Percentiles rank a stretch among this genome's conserved stretches.
Evolutionary conservation across 2,329 filamentous ascomycete genomes (phyloP).

Genomic region (Colletotrichum simmondsii): DNA sequence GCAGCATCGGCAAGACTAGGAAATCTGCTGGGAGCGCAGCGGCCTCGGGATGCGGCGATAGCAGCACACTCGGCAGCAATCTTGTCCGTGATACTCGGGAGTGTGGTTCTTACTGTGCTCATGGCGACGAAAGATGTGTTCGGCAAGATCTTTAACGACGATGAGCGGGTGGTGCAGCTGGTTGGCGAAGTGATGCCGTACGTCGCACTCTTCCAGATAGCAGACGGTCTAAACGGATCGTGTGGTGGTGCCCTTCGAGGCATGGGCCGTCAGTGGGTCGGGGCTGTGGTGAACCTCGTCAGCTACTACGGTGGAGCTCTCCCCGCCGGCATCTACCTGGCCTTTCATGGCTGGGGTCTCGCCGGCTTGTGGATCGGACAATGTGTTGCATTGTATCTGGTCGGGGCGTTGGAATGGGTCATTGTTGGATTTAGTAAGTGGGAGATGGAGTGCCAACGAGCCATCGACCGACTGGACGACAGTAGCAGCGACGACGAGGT

Average conservation of each 20-base stretch:
- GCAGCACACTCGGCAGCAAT: conserved; percentile 81
- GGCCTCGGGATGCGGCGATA: conserved; percentile 72
- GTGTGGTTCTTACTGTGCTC: conserved; percentile 73
- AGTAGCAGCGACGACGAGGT: conserved; percentile 32
- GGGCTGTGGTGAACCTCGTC: conserved; percentile 82
- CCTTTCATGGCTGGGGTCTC: conserved; percentile 87
- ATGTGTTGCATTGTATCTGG: conserved; percentile 83
- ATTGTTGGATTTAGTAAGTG: conserved; percentile 84
- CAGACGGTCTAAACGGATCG: conserved; percentile 86
- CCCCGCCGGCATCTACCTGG: conserved; percentile 84
- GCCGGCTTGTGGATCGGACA: conserved; percentile 86
- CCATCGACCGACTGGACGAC: conserved; percentile 76
- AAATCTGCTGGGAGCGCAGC: conserved; percentile 79
- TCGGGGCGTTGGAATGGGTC: conserved; percentile 81
- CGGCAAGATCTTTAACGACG: conserved; percentile 84
- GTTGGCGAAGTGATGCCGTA: conserved; percentile 85
- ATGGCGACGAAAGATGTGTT: conserved; percentile 79
- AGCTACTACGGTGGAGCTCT: conserved; percentile 87
- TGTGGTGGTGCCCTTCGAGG: conserved; percentile 85
- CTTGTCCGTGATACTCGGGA: conserved; percentile 76
- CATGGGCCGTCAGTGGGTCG: conserved; percentile 88
- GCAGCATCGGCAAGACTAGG: conserved; percentile 82
- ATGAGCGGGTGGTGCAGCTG: conserved; percentile 75
- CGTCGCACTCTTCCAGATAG: conserved; percentile 90
- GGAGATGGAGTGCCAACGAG: conserved; percentile 77